These are phyloP conservation scores for Colletotrichum filicis DNA, from an alignment of 2,329 filamentous ascomycete genomes.

Conservation along the genomic window DNA sequence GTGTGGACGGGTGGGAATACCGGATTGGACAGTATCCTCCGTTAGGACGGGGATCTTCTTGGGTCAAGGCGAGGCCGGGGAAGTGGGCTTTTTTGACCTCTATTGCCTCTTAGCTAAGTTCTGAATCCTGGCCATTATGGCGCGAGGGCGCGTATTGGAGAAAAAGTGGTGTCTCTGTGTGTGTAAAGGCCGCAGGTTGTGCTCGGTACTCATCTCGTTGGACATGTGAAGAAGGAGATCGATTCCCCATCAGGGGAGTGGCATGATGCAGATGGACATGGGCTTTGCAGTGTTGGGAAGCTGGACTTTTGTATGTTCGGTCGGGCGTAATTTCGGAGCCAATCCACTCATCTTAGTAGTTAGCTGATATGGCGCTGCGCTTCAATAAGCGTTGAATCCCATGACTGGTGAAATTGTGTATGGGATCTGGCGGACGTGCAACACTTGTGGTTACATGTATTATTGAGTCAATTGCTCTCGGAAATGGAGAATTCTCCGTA, in stretches of 20 bases:
- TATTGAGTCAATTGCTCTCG: not conserved
- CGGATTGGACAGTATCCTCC: constrained; percentile 25
- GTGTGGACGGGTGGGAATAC: constrained; percentile 5
- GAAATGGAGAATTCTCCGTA: not conserved
- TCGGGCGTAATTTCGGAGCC: constrained; percentile 8
- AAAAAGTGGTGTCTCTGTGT: not conserved
- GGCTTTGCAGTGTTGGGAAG: constrained; percentile 16
- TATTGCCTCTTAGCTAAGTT: not conserved
- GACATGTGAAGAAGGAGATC: constrained; percentile 28
- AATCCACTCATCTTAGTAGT: not conserved
- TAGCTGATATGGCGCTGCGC: not conserved
- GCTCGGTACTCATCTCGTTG: constrained; percentile 9
- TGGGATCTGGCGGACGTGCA: not conserved
- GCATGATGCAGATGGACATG: constrained; percentile 9
- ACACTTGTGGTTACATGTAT: not conserved
- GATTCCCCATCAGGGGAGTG: constrained; percentile 11
- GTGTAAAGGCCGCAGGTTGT: not conserved
- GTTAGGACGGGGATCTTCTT: constrained; percentile 18
- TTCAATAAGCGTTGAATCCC: not conserved
- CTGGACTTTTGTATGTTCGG: not conserved
- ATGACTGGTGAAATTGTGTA: not conserved
- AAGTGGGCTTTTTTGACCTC: not conserved
- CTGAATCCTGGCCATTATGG: not conserved
- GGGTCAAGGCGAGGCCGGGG: not conserved
- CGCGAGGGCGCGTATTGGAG: constrained; percentile 15